Evolutionary conservation across 2,329 filamentous ascomycete species (phyloP).

Genomic region (Cercospora beticola): DNA sequence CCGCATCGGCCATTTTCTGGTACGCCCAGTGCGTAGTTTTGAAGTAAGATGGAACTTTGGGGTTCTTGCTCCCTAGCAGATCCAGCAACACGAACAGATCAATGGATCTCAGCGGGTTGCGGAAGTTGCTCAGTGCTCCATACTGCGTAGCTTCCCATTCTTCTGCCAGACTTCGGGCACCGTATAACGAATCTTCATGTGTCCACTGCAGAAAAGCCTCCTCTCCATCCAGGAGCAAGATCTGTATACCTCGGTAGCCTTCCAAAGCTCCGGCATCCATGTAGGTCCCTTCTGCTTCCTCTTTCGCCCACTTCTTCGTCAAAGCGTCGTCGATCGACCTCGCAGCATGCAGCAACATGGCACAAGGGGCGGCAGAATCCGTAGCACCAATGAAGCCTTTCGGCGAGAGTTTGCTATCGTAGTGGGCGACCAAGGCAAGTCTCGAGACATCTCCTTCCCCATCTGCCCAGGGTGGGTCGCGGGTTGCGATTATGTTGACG

Average conservation of each 20-base stretch:
- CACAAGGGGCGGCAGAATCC: conserved; percentile 91
- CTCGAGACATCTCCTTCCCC: conserved; percentile 69
- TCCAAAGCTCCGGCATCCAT: conserved; percentile 55
- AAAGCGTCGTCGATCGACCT: conserved; percentile 76
- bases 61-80: conserved; percentile 70
- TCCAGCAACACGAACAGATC: conserved; percentile 89
- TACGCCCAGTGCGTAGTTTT: conserved; percentile 93
- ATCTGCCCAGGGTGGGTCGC: conserved; percentile 80
- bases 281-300: conserved; percentile 54
- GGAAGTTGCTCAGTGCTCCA: conserved; percentile 70
- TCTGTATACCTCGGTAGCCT: conserved; percentile 79
- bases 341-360: conserved; percentile 85
- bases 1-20: conserved; percentile 68
- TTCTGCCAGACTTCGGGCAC: conserved; percentile 73
- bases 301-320: conserved; percentile 76
- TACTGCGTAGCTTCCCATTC: conserved; percentile 73
- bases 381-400: conserved; percentile 89
- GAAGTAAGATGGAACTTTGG: conserved; percentile 81
- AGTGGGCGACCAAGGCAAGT: conserved; percentile 88
- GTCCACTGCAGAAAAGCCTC: conserved; percentile 86
- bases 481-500: conserved; percentile 77
- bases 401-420: conserved; percentile 79
- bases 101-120: conserved; percentile 73
- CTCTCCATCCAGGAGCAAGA: conserved; percentile 88
- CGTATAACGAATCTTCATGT: conserved; percentile 80